Base-by-base conservation (phyloP, 1,139 yeast species). In the Lodderomyces oxycetoniae region DNA sequence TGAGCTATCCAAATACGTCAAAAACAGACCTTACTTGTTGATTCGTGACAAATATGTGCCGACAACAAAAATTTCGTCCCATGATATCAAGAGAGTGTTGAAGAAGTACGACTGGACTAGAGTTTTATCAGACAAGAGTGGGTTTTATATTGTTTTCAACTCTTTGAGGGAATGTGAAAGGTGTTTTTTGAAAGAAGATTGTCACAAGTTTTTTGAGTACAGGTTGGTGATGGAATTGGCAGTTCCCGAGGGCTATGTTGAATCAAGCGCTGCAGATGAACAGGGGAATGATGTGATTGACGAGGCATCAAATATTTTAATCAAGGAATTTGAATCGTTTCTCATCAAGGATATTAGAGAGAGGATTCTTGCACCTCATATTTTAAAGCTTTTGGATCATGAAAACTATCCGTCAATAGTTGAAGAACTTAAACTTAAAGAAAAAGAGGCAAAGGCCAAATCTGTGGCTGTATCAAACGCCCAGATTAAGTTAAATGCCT, bases 291-390 rank as follows among this genome's bases (percentile, higher is more conserved):
- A 55, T 35, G 52, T 61, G 2, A 56, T 77, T 7, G 74, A 72
- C 22, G 86, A 79, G 37, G 83, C 95, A 0, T 64, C 75, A 1
- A 64, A 71, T 28, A 61, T 73, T 41, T 61, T 87, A 28, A 55
- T 79, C 23, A 74, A 73, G 38, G 95, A 87, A 42, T 68, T 87
- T 36, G 76, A 75, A 42, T 61, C 67, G 4, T 77, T 80, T 35
- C 57, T 87, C 34, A 61, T 78, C 24, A 80, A 82, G 41, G 95
- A 87, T 57, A 74, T 87, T 23, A 67, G 86, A 47, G 91, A 80
- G 48, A 74, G 88, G 43, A 62, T 84, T 4, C 72, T 85, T 23
- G 89, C 87, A 0, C 89, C 94, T 0, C 68, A 71, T 2, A 73
- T 87, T 12, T 66, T 83, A 35, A 82, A 79, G 22, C 60, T 73